A percentile compares a stretch with the other conserved stretches of the same genome.
Evolutionary conservation across 768 basidiomycete species (phyloP).

Genomic region (Lepiota brunneoincarnata): DNA sequence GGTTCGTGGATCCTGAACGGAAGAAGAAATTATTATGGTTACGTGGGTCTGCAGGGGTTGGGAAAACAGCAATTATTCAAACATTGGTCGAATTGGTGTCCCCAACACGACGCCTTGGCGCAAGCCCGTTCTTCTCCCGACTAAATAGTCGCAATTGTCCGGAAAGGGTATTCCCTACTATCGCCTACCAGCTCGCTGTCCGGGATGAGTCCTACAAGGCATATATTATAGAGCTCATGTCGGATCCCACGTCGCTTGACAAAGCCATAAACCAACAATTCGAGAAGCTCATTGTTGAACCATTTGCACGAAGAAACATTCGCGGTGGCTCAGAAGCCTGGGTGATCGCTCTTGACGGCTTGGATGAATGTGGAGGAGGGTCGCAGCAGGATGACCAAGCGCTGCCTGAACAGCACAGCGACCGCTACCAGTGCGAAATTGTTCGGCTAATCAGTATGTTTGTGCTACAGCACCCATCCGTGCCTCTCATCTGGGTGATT

Average conservation of each 20-base stretch:
- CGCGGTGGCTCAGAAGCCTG: background rate
- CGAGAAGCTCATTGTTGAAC: slow-evolving; percentile 11
- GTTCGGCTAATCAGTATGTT: slow-evolving; percentile 10
- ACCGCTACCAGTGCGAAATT: slow-evolving; percentile 14
- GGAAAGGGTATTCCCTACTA: slow-evolving; percentile 16
- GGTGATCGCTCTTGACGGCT: slow-evolving; percentile 21
- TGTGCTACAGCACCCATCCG: background rate
- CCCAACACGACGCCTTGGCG: background rate
- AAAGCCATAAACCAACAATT: slow-evolving; percentile 14
- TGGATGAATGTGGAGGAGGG: slow-evolving; percentile 23
- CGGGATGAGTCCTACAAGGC: background rate
- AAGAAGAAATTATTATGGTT: background rate
- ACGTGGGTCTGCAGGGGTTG: slow-evolving; percentile 2
- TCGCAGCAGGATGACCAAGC: background rate
- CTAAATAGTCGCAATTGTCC: slow-evolving; percentile 1
- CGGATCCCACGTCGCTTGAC: slow-evolving; percentile 4
- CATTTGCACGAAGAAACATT: background rate
- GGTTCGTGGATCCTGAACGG: background rate
- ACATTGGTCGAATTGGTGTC: background rate
- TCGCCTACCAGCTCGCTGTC: slow-evolving; percentile 20
- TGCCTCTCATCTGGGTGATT: slow-evolving; percentile 24
- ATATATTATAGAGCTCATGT: slow-evolving; percentile 9
- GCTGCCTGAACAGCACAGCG: too few relatives aligned
- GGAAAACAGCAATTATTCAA: slow-evolving; percentile 11
- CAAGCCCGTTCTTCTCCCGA: slow-evolving; percentile 21